Base-by-base conservation (phyloP, 129 eudicot species). In the Apium graveolens region DNA sequence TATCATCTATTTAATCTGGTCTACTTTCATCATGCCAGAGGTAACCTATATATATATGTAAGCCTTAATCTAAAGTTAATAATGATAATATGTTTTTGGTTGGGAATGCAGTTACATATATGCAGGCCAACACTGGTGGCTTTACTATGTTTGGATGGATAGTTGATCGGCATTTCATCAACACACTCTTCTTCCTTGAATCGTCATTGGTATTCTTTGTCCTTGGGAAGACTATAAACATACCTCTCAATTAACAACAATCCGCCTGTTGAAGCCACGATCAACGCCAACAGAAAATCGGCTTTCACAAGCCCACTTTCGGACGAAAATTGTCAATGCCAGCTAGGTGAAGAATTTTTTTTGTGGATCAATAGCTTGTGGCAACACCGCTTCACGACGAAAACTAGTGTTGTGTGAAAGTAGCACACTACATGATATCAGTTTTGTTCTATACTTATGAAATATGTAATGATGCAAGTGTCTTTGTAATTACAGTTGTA, bases 81-180 rank as follows among this genome's bases (percentile, higher is more conserved):
- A n/a, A 42, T 72, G 32, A 44, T 18, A n/a, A 41, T 31, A 27
- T 44, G 26, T 44, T 70, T 5, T 70, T 72, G 72, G 14, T 78
- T 39, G 26, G 48, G 27, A 34, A 69, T 80, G 84, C 87, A 89
- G 93, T 89, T 46, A 77, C 85, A 63, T 89, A 89, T 62, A 39
- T 89, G 76, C 89, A 87, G 80, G 80, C 93, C 48, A 89, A 89
- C 78, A 76, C 87, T 16, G 89, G 93, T 63, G 93, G 93, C 34
- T 80, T 89, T 62, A 86, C 87, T 4, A 76, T 89, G 41, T 89
- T 77, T 69, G 93, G 93, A 43, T 89, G 87, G 87, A 76, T 69
- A 24, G 82, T 89, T 77, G 90, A 89, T 70, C 86, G 93, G n/a
- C 27, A 82, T 45, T 84, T 89, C 55, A 79, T 89, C 27, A 85